These are phyloP conservation scores for Aciculoconidium aculeatum DNA, from an alignment of 805 yeast genomes.

Conservation along the genomic window DNA sequence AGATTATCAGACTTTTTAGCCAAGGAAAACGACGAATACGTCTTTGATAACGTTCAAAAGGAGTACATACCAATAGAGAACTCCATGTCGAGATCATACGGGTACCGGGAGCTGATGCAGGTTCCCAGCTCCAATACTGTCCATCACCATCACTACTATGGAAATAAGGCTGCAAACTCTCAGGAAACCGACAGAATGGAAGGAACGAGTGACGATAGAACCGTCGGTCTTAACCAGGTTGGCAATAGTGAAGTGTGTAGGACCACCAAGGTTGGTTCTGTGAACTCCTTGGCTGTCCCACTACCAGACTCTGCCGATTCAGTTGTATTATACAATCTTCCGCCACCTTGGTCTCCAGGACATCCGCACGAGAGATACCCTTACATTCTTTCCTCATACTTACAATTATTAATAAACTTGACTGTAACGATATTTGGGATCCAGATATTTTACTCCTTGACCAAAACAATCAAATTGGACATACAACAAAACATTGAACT, in stretches of 20 bases:
- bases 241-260: no score
- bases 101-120: slow-evolving; percentile 11
- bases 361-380: slow-evolving; percentile 48
- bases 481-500: slow-evolving; percentile 45
- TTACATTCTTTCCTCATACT: slow-evolving; percentile 54
- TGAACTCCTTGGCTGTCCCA: no score
- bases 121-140: slow-evolving; percentile 14
- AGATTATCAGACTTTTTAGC: slow-evolving; percentile 6
- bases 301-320: no score
- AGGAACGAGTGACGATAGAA: no score
- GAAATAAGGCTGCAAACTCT: no score
- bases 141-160: slow-evolving; percentile 46
- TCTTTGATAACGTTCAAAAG: slow-evolving; percentile 9
- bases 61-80: slow-evolving; percentile 6
- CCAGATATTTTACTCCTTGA: slow-evolving; percentile 37
- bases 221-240: no score
- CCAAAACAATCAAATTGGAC: slow-evolving; percentile 50
- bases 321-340: slow-evolving; percentile 35
- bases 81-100: slow-evolving; percentile 11
- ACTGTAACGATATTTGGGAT: slow-evolving; percentile 40
- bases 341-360: slow-evolving; percentile 54
- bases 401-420: slow-evolving; percentile 51
- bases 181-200: no score
- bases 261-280: no score
- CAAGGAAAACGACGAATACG: slow-evolving; percentile 6